phyloP scores from a whole-genome alignment of 306 rosid genomes.

The Morella rubra region DNA sequence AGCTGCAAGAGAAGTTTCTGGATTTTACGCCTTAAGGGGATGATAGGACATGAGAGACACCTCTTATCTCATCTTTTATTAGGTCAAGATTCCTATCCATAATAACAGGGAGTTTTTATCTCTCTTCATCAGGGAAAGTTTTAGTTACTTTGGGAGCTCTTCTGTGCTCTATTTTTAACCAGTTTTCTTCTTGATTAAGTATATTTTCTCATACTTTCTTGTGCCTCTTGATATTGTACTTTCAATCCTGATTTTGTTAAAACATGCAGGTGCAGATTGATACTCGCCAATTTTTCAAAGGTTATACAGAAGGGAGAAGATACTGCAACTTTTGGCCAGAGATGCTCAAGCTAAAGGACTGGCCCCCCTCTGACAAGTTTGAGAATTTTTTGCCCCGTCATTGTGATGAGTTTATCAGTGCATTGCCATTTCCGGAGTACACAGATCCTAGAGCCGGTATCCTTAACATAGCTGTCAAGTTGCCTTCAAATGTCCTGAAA shows the following conservation, averaged over 20 bases:
- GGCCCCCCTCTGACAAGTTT: slow-evolving; percentile 92
- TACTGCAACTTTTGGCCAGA: slow-evolving; percentile 78
- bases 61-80: no score
- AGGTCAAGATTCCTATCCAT: no score
- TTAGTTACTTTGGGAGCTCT: no score
- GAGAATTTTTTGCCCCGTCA: slow-evolving; percentile 90
- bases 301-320: slow-evolving; percentile 72
- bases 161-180: no score
- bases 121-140: no score
- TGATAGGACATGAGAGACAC: no score
- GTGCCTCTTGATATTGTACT: slow-evolving; percentile 3
- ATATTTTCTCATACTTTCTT: slow-evolving; percentile 13
- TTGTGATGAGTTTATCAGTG: slow-evolving; percentile 77
- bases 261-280: slow-evolving; percentile 68
- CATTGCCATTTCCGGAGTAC: slow-evolving; percentile 78
- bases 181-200: slow-evolving; percentile 8
- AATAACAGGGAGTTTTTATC: no score
- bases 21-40: no score
- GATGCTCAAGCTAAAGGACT: slow-evolving; percentile 90
- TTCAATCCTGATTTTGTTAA: slow-evolving; percentile 24
- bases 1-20: no score
- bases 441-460: slow-evolving; percentile 75
- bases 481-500: slow-evolving; percentile 66
- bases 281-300: slow-evolving; percentile 65
- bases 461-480: slow-evolving; percentile 81